A percentile compares a stretch with the other conserved stretches of the same genome.
phyloP scores from a whole-genome alignment of 164 flowering plant species.

The Saururus chinensis region DNA sequence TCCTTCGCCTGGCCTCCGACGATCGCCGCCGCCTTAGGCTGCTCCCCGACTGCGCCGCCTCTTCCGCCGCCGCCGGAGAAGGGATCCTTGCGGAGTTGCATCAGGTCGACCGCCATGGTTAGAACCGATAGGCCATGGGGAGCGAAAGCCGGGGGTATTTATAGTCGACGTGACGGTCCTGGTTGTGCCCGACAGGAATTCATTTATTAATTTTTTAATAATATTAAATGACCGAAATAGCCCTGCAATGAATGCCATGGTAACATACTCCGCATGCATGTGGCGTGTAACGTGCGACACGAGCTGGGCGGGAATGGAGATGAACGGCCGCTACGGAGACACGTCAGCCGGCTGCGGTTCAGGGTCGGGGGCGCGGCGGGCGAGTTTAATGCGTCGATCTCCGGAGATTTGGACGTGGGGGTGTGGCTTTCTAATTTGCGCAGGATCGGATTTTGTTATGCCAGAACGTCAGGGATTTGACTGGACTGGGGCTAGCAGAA shows the following conservation, averaged over 20 bases:
- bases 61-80: conserved; percentile 5
- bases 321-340: neutral
- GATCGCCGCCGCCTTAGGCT: conserved; percentile 31
- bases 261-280: neutral
- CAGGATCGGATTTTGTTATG: too few relatives aligned
- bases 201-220: neutral
- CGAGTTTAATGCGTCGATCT: too few relatives aligned
- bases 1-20: conserved; percentile 27
- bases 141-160: conserved; percentile 12
- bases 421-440: too few relatives aligned
- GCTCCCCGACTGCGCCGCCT: conserved; percentile 33
- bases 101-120: conserved; percentile 29
- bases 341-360: neutral
- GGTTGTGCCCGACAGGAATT: conserved; percentile 30
- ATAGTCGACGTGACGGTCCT: conserved; percentile 22
- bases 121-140: neutral
- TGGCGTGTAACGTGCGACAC: neutral
- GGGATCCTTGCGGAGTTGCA: conserved; percentile 15
- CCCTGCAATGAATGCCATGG: neutral
- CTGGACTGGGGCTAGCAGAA: too few relatives aligned
- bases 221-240: neutral
- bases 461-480: too few relatives aligned
- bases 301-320: too few relatives aligned
- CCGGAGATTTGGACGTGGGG: too few relatives aligned
- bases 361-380: too few relatives aligned